Evolutionary conservation across 2,329 filamentous ascomycete species (phyloP), one percentile per base, ranked within the genome.

Genomic region (Cryphonectria nitschkei): DNA sequence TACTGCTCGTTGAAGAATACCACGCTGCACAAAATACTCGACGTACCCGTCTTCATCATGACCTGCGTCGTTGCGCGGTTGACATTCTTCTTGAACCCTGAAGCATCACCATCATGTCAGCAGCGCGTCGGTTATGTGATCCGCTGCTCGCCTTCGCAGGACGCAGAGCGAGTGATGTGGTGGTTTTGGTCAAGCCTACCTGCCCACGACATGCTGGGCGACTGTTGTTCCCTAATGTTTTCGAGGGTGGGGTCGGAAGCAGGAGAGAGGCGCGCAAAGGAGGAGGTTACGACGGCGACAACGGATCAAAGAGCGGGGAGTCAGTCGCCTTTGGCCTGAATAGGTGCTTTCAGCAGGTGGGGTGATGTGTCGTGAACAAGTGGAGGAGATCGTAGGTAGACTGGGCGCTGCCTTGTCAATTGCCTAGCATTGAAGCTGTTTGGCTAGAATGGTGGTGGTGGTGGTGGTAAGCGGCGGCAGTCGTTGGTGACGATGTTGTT

Each of bases 31-130:
- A 34, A 3, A 6, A 14, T 9, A 29, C 29, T 16, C 14, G 64
- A 78, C 86, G 74, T 81, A 93, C 91, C 93, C 70, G 95, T 97
- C 88, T 99, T 99, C 95, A 99, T 98, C 94, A 99, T 98, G 74
- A 98, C 95, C 90, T 98, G 95, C 84, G 97, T 99, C 83, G 95
- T 98, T 78, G 95, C 95, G 85, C 96, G 94, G 86, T 96, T 95
- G 86, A 98, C 95, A 90, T 97, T 97, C 83, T 97, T 97, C 86
- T 96, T 94, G 85, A 94, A 95, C 75, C 92, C 92, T 92, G 78
- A 50, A 63, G 6, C 41, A 11, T 8, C 16, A 50, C 26, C 22
- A 52, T 43, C 37, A 46, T 41, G 54, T 56, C 67, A 62, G 37
- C 37, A 62, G 16, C 16, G 37, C 34, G 19, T 39, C 56, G 60